Conservation (phyloP, 129 eudicot genomes). For the Glebionis coronaria region DNA sequence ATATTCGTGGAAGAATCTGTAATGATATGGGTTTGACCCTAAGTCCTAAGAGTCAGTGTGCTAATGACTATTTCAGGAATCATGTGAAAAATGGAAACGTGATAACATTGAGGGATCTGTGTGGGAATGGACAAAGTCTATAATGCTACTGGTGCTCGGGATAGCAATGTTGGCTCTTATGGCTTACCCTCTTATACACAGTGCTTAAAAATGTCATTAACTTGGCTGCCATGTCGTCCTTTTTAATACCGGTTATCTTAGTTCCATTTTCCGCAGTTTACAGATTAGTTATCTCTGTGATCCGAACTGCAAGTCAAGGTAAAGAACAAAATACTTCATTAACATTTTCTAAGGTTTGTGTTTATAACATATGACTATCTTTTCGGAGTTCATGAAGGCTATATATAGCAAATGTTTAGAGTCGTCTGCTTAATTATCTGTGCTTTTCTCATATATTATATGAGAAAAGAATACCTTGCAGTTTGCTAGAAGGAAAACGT, state of each 20-base stretch:
- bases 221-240: slow-evolving; percentile 50
- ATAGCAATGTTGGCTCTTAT: slow-evolving; percentile 48
- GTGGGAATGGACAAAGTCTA: slow-evolving; percentile 54
- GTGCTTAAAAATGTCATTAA: slow-evolving; percentile 60
- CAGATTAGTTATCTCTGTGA: slow-evolving; percentile 50
- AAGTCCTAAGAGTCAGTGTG: background rate
- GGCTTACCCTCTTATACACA: slow-evolving; percentile 76
- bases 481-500: no score
- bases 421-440: no score
- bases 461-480: no score
- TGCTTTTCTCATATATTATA: no score
- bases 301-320: slow-evolving; percentile 44
- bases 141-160: slow-evolving; percentile 48
- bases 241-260: slow-evolving; percentile 52
- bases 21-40: background rate
- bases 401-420: no score
- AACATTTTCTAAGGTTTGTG: slow-evolving; percentile 73
- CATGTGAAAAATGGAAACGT: slow-evolving; percentile 39
- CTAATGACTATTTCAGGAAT: slow-evolving; percentile 33
- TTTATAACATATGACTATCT: background rate
- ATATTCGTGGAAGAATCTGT: background rate
- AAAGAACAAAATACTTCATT: slow-evolving; percentile 52
- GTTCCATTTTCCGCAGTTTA: slow-evolving; percentile 73
- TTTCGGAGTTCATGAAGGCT: no score
- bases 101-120: slow-evolving; percentile 34